phyloP scores from a whole-genome alignment of 1,139 yeast species.

The Ashbya aceris region DNA sequence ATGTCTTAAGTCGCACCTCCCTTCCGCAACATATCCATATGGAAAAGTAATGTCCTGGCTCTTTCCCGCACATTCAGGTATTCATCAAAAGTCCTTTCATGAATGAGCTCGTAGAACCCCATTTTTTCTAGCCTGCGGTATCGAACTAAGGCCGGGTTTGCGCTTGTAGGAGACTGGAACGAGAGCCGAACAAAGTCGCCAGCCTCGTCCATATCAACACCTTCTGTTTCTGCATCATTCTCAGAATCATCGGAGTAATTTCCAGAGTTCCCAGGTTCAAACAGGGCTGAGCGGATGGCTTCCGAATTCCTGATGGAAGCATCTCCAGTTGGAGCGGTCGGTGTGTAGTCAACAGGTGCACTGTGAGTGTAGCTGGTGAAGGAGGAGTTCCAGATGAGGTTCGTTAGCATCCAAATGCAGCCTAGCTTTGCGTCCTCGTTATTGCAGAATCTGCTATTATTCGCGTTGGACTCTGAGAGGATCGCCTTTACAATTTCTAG shows the following conservation, averaged over 20 bases:
- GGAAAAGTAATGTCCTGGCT: slow-evolving; percentile 26
- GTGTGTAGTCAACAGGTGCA: slow-evolving; percentile 22
- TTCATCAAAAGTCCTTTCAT: slow-evolving; percentile 22
- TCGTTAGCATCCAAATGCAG: slow-evolving; percentile 50
- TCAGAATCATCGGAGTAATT: slow-evolving; percentile 10
- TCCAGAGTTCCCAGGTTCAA: slow-evolving; percentile 3
- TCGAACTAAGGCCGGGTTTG: slow-evolving; percentile 19
- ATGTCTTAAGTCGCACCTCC: slow-evolving; percentile 6
- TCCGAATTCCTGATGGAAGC: not conserved
- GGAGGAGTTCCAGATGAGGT: slow-evolving; percentile 42
- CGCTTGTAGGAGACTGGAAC: slow-evolving; percentile 8
- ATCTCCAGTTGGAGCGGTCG: slow-evolving; percentile 3
- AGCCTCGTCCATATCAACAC: slow-evolving; percentile 14
- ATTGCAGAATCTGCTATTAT: slow-evolving; percentile 28
- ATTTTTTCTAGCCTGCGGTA: slow-evolving; percentile 22
- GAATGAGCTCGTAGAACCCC: slow-evolving; percentile 20
- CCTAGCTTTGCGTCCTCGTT: slow-evolving; percentile 40
- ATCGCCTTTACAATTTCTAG: slow-evolving; percentile 33
- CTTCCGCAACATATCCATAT: slow-evolving; percentile 24
- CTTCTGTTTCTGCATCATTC: slow-evolving; percentile 4
- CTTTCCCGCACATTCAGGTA: slow-evolving; percentile 27
- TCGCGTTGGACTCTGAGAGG: slow-evolving; percentile 17
- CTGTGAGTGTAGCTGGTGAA: slow-evolving; percentile 10
- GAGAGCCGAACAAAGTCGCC: slow-evolving; percentile 18
- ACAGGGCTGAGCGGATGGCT: slow-evolving; percentile 1